These are phyloP conservation scores for Hypomontagnella monticulosa DNA, from an alignment of 495 filamentous ascomycete genomes.

Conservation along the genomic window DNA sequence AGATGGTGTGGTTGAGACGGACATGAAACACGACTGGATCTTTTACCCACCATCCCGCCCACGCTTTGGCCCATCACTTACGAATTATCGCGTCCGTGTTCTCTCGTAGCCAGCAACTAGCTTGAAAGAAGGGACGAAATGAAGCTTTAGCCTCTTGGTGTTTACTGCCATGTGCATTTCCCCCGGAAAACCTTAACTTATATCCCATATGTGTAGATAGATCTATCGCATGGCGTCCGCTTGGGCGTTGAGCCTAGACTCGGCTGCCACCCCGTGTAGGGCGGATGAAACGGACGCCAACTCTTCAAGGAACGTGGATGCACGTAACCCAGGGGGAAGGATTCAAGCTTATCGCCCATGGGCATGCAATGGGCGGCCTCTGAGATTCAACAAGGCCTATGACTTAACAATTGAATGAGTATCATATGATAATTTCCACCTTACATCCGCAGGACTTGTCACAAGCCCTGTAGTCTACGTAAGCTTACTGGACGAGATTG, in stretches of 20 bases:
- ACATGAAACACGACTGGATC: conserved; percentile 33
- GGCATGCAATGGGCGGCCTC: conserved; percentile 23
- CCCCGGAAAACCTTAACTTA: conserved; percentile 15
- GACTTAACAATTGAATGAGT: neutral
- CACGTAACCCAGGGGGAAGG: conserved; percentile 19
- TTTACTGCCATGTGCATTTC: conserved; percentile 8
- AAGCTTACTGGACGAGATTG: conserved; percentile 17
- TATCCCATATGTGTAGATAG: conserved; percentile 1
- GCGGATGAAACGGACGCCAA: conserved; percentile 29
- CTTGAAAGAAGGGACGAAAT: neutral
- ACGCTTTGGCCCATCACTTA: conserved; percentile 27
- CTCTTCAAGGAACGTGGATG: conserved; percentile 15
- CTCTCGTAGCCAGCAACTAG: neutral
- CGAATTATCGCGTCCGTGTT: conserved; percentile 12
- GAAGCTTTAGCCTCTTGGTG: conserved; percentile 7
- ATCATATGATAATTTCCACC: conserved; percentile 30
- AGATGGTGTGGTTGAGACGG: conserved; percentile 33
- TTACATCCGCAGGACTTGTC: conserved; percentile 12
- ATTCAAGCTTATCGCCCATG: conserved; percentile 30
- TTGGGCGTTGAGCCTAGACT: conserved; percentile 19
- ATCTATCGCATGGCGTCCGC: neutral
- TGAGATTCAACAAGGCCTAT: neutral
- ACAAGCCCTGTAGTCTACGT: conserved; percentile 2
- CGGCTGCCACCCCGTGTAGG: neutral
- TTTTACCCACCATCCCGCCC: conserved; percentile 6